These are phyloP conservation scores for Vaccinium myrtillus DNA, from an alignment of 148 eudicot genomes.

Conservation along the genomic window DNA sequence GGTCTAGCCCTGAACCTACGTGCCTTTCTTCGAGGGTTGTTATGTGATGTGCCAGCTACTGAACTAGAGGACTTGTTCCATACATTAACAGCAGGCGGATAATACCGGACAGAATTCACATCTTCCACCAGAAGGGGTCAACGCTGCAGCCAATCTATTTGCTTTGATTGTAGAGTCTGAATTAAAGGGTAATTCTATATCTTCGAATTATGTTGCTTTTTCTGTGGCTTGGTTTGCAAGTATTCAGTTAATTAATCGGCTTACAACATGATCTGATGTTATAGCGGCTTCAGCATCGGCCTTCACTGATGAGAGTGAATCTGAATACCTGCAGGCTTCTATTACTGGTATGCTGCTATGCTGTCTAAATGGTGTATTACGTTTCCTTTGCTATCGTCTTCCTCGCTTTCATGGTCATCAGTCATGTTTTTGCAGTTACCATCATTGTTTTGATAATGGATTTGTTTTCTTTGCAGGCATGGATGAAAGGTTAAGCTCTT, in stretches of 20 bases:
- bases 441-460: not conserved
- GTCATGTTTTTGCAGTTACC: constrained; percentile 6
- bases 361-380: constrained; percentile 10
- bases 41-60: not conserved
- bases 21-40: not conserved
- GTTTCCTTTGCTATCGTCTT: constrained; percentile 2
- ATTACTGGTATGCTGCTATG: constrained; percentile 52
- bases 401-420: not conserved
- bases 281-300: constrained; percentile 85
- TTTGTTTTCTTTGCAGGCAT: constrained; percentile 51
- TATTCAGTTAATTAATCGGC: not conserved
- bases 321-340: constrained; percentile 74
- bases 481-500: constrained; percentile 97
- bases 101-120: constrained; percentile 35
- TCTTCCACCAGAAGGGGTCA: constrained; percentile 76
- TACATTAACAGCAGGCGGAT: constrained; percentile 54
- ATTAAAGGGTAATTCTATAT: constrained; percentile 57
- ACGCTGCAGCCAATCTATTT: constrained; percentile 79
- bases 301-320: constrained; percentile 61
- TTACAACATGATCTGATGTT: constrained; percentile 2
- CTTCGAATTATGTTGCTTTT: constrained; percentile 6
- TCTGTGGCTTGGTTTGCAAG: constrained; percentile 2
- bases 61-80: constrained; percentile 8
- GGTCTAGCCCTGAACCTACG: no score
- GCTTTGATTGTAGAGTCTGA: constrained; percentile 84